Percentiles rank a stretch among this genome's conserved stretches.
Evolutionary conservation across 495 filamentous ascomycete species (phyloP).

Genomic region (Cetradonia linearis): DNA sequence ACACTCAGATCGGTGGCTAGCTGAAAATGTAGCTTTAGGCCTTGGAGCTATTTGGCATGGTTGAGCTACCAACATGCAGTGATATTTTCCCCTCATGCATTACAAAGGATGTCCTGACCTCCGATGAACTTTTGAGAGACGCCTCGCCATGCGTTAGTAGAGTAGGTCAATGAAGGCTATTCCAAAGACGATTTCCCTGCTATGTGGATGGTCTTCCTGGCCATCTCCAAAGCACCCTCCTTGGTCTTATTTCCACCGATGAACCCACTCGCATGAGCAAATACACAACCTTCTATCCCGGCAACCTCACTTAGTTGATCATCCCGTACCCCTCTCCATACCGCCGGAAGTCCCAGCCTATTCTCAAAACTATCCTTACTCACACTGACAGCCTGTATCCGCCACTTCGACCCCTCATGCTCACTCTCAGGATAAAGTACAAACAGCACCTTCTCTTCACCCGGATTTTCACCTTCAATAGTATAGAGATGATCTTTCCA

Average conservation of each 20-base stretch:
- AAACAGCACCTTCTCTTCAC: conserved; percentile 56
- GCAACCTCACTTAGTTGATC: conserved; percentile 64
- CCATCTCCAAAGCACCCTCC: conserved; percentile 84
- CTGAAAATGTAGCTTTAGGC: conserved; percentile 5
- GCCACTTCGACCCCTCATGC: conserved; percentile 66
- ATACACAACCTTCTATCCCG: conserved; percentile 70
- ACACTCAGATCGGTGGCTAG: conserved; percentile 1
- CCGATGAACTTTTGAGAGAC: not conserved
- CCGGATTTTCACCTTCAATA: conserved; percentile 55
- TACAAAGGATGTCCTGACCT: not conserved
- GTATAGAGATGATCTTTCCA: conserved; percentile 96
- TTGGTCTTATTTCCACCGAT: conserved; percentile 89
- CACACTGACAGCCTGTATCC: conserved; percentile 77
- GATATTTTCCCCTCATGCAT: not conserved
- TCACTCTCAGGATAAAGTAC: conserved; percentile 85
- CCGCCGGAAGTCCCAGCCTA: conserved; percentile 78
- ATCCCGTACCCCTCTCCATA: conserved; percentile 84
- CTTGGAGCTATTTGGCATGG: conserved; percentile 3
- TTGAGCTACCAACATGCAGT: conserved; percentile 1
- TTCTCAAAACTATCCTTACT: conserved; percentile 77
- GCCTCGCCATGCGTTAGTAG: conserved; percentile 2
- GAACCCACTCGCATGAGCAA: conserved; percentile 90
- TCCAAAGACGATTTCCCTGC: not conserved
- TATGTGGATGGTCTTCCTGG: conserved; percentile 50
- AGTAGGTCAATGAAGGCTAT: not conserved